Conservation (phyloP, 1,139 yeast genomes). For the Starmera stellimalicola region DNA sequence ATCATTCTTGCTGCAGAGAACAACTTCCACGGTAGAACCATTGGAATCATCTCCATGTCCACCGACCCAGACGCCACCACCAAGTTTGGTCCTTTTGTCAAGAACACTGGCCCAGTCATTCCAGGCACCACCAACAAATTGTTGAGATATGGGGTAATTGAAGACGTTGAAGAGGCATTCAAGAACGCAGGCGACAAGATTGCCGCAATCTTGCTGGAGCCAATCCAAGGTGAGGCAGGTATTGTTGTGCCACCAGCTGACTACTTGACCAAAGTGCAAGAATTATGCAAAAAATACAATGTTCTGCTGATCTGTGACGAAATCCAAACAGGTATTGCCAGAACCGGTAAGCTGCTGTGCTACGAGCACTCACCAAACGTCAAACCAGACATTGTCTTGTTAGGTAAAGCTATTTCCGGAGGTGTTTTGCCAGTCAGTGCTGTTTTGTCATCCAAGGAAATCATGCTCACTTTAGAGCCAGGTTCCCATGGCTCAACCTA, state of each 20-base stretch:
- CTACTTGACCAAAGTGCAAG: constrained; percentile 65
- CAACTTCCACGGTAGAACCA: constrained; percentile 94
- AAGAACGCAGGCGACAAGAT: constrained; percentile 80
- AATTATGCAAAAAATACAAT: constrained; percentile 73
- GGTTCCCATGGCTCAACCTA: constrained; percentile 98
- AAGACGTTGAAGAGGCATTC: constrained; percentile 79
- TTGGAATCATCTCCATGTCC: constrained; percentile 92
- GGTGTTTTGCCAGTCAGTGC: constrained; percentile 93
- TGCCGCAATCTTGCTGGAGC: constrained; percentile 88
- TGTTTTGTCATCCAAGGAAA: constrained; percentile 77
- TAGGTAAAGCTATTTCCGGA: constrained; percentile 94
- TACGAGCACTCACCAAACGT: constrained; percentile 77
- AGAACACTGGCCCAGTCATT: constrained; percentile 73
- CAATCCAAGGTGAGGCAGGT: constrained; percentile 98
- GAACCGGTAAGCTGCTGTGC: constrained; percentile 92
- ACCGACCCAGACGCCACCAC: constrained; percentile 91
- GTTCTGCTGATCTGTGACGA: constrained; percentile 90
- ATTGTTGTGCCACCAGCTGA: constrained; percentile 87
- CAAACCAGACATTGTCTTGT: constrained; percentile 74
- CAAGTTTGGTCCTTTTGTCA: constrained; percentile 84
- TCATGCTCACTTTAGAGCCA: constrained; percentile 85
- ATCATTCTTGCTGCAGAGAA: constrained; percentile 78
- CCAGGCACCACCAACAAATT: constrained; percentile 37
- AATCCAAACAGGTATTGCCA: constrained; percentile 95
- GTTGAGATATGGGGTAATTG: constrained; percentile 74